These are phyloP conservation scores for Pseudogymnoascus sp. DNA, from an alignment of 2,329 filamentous ascomycete species.

Conservation along the genomic window DNA sequence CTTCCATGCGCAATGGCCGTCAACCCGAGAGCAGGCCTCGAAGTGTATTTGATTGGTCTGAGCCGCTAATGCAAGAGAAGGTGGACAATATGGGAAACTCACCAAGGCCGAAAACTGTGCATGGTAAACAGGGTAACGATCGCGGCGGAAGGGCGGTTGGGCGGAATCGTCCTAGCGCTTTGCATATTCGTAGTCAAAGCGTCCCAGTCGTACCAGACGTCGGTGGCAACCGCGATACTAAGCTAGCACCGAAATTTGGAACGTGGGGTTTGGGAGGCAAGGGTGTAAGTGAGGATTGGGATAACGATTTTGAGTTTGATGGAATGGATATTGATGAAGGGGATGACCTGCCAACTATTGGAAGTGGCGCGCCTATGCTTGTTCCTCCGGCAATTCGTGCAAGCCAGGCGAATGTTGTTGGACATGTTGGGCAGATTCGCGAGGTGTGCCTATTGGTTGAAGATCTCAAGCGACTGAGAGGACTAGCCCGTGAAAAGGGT, in stretches of 20 bases:
- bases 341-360: conserved; percentile 33
- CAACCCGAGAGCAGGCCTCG: conserved; percentile 44
- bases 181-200: conserved; percentile 70
- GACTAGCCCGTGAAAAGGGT: conserved; percentile 58
- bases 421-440: conserved; percentile 73
- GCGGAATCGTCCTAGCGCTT: conserved; percentile 56
- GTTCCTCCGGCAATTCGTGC: conserved; percentile 73
- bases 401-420: conserved; percentile 71
- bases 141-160: conserved; percentile 60
- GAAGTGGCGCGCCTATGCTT: conserved; percentile 45
- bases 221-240: conserved; percentile 40
- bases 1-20: conserved; percentile 34
- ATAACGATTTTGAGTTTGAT: conserved; percentile 75
- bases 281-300: conserved; percentile 77
- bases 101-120: conserved; percentile 64
- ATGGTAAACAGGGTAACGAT: conserved; percentile 66
- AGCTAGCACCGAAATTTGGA: conserved; percentile 62
- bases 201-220: conserved; percentile 63
- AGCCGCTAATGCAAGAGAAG: conserved; percentile 54
- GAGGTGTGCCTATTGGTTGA: conserved; percentile 76
- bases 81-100: conserved; percentile 47
- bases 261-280: conserved; percentile 77
- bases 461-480: conserved; percentile 68
- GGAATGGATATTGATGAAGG: conserved; percentile 31
- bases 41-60: conserved; percentile 72